Base-by-base conservation (phyloP, 2,329 filamentous ascomycete species). In the Sporothrix protearum region DNA sequence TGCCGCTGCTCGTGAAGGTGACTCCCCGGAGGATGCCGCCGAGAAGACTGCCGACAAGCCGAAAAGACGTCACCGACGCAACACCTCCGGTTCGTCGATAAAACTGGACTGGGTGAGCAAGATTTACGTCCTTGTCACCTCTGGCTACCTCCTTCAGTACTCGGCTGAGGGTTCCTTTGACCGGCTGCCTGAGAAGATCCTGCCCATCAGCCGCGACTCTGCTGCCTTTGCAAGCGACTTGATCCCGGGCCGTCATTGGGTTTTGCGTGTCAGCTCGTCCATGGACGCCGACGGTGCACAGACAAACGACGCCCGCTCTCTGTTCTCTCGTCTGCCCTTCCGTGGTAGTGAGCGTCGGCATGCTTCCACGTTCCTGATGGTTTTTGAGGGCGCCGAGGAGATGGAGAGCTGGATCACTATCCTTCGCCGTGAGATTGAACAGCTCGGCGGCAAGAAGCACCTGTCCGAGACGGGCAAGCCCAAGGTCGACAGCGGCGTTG, bases 171-270 rank as follows among this genome's bases (percentile, higher is more conserved):
- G 92, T 2, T 82, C 87, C 2, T 91, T 88, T 76, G 90, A 94
- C 75, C 85, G 92, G 30, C 79, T 89, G 12, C 92, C 92, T 0
- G 92, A 96, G 78, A 92, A 90, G 79, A 84, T 92, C 45, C 82
- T 95, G 71, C 88, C 90, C 66, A 82, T 96, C 3, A 87, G 88
- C n/a, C 89, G 88, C 74, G 87, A 91, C 64, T 94, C 92, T 2
- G 92, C 91, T 12, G 92, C 91, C 5, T 95, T 93, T 79, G 92
- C 90, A 1, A 93, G 89, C 75, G 92, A 96, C 78, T 84, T 91
- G 16, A 93, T 95, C 71, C 91, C 92, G 2, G 92, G 92, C 6
- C 88, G 88, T 73, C 92, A 94, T 76, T 94, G 91, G 88, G 92
- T 95, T 6, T 80, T 95, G 16, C 92, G 93, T 75, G 87, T 95